Percentiles rank a stretch among this genome's conserved stretches.
These are phyloP conservation scores for Talaromyces sp. DNA, from an alignment of 2,329 filamentous ascomycete species.

Conservation along the genomic window DNA sequence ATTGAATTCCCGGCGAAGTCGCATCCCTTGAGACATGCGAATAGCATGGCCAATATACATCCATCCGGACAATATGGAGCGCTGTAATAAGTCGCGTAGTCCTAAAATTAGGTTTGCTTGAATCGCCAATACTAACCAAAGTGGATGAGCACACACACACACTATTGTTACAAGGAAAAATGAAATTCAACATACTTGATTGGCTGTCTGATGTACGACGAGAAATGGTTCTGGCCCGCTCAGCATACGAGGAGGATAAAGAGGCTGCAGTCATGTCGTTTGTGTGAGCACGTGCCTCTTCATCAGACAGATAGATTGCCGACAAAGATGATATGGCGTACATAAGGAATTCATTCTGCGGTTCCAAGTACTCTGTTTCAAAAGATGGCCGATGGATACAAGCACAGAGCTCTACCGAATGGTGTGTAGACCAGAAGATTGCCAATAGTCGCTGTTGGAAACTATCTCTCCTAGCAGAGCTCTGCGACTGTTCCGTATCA, in stretches of 20 bases:
- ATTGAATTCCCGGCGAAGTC: background rate
- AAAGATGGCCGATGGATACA: background rate
- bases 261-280: background rate
- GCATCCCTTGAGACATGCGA: background rate
- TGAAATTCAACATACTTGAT: slow-evolving; percentile 1
- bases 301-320: slow-evolving; percentile 1
- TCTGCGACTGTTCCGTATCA: background rate
- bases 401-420: background rate
- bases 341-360: background rate
- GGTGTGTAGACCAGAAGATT: background rate
- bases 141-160: background rate
- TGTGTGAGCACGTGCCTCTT: background rate
- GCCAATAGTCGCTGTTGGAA: background rate
- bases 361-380: slow-evolving; percentile 1
- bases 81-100: background rate
- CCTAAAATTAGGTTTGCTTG: background rate
- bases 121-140: background rate
- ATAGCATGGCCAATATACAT: background rate
- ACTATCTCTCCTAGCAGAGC: background rate
- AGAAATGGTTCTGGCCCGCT: background rate
- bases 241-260: background rate
- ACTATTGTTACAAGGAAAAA: background rate
- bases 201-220: background rate
- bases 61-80: background rate
- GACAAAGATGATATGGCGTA: background rate